Conservation (phyloP, 306 rosid species). For the Medicago truncatula region DNA sequence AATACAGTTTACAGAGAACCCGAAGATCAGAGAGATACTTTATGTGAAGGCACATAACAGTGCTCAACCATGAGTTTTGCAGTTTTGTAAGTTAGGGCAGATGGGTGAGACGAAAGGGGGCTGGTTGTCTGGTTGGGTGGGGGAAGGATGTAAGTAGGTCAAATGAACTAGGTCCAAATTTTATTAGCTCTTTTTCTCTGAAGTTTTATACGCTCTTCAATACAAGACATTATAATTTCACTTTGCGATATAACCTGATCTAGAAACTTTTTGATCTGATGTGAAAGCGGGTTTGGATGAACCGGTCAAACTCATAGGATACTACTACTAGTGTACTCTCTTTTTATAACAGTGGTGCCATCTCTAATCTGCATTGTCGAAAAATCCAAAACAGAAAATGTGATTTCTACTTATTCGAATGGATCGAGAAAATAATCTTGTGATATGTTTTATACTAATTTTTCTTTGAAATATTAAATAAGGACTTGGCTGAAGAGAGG, state of each 20-base stretch:
- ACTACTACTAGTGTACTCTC: neutral
- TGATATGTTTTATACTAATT: slow-evolving; percentile 1
- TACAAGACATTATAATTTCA: neutral
- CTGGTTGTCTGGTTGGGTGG: neutral
- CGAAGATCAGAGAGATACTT: neutral
- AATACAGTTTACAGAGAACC: neutral
- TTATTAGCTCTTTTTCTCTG: too few relatives aligned
- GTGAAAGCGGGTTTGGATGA: neutral
- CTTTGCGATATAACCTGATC: neutral
- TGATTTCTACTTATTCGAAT: slow-evolving; percentile 2
- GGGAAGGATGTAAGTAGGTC: neutral
- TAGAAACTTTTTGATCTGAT: neutral
- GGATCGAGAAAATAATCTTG: slow-evolving; percentile 12
- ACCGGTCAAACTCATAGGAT: neutral
- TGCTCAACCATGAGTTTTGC: neutral
- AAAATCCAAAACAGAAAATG: neutral
- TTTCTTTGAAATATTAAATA: slow-evolving; percentile 18
- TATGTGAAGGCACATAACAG: neutral
- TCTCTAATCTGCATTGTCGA: neutral
- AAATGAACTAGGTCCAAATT: neutral
- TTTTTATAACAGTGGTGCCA: neutral
- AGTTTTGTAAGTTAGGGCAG: neutral
- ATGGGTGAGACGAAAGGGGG: neutral
- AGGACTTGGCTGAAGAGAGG: slow-evolving; percentile 9
- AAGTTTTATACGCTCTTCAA: too few relatives aligned